phyloP scores from a whole-genome alignment of 2,329 filamentous ascomycete species.

The Fulvia fulva region DNA sequence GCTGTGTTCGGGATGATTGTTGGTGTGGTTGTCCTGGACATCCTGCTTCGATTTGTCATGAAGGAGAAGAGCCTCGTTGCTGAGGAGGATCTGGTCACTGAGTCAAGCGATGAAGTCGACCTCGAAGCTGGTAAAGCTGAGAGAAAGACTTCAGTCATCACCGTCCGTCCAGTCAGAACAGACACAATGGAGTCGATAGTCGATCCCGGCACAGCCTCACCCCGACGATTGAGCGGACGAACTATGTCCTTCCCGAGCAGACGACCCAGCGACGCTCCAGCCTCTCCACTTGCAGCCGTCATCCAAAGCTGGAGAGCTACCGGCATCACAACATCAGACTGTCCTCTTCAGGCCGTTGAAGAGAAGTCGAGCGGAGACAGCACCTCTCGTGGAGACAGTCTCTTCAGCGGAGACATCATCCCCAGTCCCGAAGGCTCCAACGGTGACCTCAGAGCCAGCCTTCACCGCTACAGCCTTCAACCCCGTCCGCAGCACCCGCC shows the following conservation, averaged over 20 bases:
- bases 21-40: conserved; percentile 17
- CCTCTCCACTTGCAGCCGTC: background rate
- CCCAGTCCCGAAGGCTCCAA: background rate
- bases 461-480: background rate
- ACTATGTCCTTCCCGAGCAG: background rate
- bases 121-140: background rate
- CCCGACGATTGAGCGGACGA: background rate
- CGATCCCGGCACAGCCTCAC: background rate
- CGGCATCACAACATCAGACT: background rate
- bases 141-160: background rate
- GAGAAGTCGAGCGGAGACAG: background rate
- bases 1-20: conserved; percentile 22
- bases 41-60: conserved; percentile 22
- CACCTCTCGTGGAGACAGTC: too few relatives aligned
- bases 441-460: background rate
- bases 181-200: background rate
- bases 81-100: background rate
- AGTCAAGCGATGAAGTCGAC: background rate
- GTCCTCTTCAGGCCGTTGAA: background rate
- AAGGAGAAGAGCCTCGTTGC: conserved; percentile 9
- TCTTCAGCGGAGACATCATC: too few relatives aligned
- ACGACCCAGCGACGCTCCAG: background rate
- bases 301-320: background rate
- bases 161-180: background rate
- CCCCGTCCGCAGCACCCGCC: background rate